Conservation (phyloP, 805 yeast genomes). For the Blastobotrys americana region DNA sequence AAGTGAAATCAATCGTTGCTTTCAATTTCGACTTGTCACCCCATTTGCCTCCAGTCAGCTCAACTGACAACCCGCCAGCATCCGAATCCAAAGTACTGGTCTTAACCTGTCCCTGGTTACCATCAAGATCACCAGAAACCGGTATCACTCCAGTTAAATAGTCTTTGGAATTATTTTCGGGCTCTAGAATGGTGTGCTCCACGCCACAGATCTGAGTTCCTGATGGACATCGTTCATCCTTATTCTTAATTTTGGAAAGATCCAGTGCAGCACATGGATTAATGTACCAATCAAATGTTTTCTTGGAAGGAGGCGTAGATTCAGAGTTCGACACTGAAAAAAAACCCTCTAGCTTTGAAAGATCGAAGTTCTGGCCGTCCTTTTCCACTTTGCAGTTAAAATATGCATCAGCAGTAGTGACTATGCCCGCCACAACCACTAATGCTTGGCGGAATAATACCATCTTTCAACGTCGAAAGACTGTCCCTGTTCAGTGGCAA, state of each 20-base stretch:
- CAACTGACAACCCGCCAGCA: slow-evolving; percentile 31
- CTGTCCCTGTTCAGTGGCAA: too few relatives aligned
- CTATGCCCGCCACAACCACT: neutral
- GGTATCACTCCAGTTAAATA: slow-evolving; percentile 57
- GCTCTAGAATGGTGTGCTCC: slow-evolving; percentile 42
- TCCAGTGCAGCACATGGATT: slow-evolving; percentile 58
- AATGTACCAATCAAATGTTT: slow-evolving; percentile 58
- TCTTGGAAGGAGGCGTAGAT: slow-evolving; percentile 74
- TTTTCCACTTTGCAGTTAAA: slow-evolving; percentile 25
- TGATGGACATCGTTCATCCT: slow-evolving; percentile 49
- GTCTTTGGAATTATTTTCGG: slow-evolving; percentile 39
- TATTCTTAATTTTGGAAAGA: slow-evolving; percentile 8
- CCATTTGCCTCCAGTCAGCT: slow-evolving; percentile 56
- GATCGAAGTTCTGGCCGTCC: slow-evolving; percentile 30
- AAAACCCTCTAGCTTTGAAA: slow-evolving; percentile 44
- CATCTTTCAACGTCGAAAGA: too few relatives aligned
- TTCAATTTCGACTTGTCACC: slow-evolving; percentile 45
- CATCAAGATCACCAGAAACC: slow-evolving; percentile 28
- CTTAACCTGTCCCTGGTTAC: slow-evolving; percentile 25
- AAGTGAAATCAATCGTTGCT: slow-evolving; percentile 27
- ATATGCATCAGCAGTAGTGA: slow-evolving; percentile 14
- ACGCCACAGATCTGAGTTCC: slow-evolving; percentile 77
- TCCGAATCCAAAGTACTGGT: slow-evolving; percentile 10
- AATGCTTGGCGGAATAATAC: slow-evolving; percentile 4
- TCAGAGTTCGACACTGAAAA: slow-evolving; percentile 35